phyloP scores from a whole-genome alignment of 2,329 filamentous ascomycete genomes.

The Pyricularia pennisetigena region DNA sequence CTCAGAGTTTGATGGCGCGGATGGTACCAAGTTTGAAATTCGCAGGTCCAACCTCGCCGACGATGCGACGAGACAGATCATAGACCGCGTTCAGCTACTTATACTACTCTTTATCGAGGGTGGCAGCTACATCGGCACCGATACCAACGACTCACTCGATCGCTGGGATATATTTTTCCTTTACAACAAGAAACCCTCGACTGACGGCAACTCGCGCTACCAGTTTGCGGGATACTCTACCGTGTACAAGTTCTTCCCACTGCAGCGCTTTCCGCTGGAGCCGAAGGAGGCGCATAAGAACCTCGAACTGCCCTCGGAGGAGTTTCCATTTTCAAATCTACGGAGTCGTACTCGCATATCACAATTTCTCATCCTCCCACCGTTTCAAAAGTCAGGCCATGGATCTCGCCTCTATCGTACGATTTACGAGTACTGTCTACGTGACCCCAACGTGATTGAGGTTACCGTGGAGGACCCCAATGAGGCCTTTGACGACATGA shows the following conservation, averaged over 20 bases:
- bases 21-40: conserved; percentile 61
- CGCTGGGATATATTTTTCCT: conserved; percentile 91
- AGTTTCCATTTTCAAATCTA: conserved; percentile 42
- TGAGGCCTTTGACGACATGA: conserved; percentile 70
- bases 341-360: conserved; percentile 78
- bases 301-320: conserved; percentile 25
- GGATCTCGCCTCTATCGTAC: conserved; percentile 72
- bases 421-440: conserved; percentile 62
- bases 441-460: conserved; percentile 61
- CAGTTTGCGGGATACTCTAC: conserved; percentile 83
- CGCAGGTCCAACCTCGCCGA: conserved; percentile 73
- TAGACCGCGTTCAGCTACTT: conserved; percentile 75
- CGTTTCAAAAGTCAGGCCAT: conserved; percentile 73
- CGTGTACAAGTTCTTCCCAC: conserved; percentile 74
- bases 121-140: conserved; percentile 58
- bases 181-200: conserved; percentile 45
- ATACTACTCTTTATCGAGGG: conserved; percentile 88
- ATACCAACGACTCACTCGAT: conserved; percentile 58
- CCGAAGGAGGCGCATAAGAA: conserved; percentile 18
- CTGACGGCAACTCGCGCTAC: conserved; percentile 33
- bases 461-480: conserved; percentile 93
- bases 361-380: conserved; percentile 84
- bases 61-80: conserved; percentile 55
- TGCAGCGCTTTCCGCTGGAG: conserved; percentile 27
- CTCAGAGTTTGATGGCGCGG: conserved; percentile 49